Evolutionary conservation across 2,329 filamentous ascomycete genomes (phyloP).

Genomic region (Stromatinia cepivora): DNA sequence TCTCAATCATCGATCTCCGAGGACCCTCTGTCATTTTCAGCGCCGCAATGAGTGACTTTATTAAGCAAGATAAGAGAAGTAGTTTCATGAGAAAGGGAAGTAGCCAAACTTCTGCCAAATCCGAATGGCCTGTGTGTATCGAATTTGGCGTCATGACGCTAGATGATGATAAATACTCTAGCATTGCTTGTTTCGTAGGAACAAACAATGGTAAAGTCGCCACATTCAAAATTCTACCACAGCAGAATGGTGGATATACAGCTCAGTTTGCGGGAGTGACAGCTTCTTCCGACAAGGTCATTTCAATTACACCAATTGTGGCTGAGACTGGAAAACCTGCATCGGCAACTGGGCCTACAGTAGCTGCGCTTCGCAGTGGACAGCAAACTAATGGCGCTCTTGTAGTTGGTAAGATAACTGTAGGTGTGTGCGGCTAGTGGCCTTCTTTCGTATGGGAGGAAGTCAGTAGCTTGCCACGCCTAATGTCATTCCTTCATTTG

Average conservation of each 20-base stretch:
- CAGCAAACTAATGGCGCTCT: constrained; percentile 76
- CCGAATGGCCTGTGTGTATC: constrained; percentile 77
- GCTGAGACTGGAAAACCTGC: constrained; percentile 75
- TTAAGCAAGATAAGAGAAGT: constrained; percentile 72
- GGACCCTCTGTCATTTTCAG: constrained; percentile 83
- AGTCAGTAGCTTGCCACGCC: neutral
- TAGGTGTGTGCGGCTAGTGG: neutral
- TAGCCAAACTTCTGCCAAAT: constrained; percentile 48
- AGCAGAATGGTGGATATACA: constrained; percentile 66
- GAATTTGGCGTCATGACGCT: constrained; percentile 94
- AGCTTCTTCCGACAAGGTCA: constrained; percentile 65
- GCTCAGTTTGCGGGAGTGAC: constrained; percentile 70
- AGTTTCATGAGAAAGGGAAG: constrained; percentile 66
- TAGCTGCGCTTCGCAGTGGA: constrained; percentile 76
- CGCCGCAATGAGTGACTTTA: constrained; percentile 69
- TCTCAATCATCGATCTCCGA: constrained; percentile 83
- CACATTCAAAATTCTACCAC: constrained; percentile 87
- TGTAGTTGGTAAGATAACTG: constrained; percentile 60
- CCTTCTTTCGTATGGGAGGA: neutral
- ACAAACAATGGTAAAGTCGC: constrained; percentile 80
- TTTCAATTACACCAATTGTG: constrained; percentile 78
- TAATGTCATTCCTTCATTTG: neutral
- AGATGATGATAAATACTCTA: constrained; percentile 93
- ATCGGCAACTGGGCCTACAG: constrained; percentile 69
- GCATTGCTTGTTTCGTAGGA: constrained; percentile 87